A percentile compares a stretch with the other conserved stretches of the same genome.
Evolutionary conservation across 2,329 filamentous ascomycete genomes (phyloP).

Genomic region (Colletotrichum sp.): DNA sequence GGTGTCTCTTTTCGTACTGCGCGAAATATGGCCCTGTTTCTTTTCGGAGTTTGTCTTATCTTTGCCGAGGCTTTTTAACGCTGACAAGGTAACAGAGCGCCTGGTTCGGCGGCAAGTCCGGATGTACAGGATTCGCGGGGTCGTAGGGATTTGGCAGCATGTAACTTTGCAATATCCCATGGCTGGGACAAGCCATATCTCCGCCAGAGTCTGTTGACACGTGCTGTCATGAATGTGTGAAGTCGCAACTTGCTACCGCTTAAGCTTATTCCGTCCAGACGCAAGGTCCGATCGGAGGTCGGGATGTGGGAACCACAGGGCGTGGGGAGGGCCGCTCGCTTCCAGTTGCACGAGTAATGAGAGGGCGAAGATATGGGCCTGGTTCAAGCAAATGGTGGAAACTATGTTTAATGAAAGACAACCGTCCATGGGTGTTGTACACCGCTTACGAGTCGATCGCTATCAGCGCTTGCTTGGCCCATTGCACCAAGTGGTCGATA

Average conservation of each 20-base stretch:
- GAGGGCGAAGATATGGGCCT: neutral
- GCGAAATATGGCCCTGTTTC: neutral
- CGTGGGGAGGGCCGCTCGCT: neutral
- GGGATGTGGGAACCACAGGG: neutral
- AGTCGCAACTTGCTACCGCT: neutral
- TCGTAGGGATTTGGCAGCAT: neutral
- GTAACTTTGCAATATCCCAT: neutral
- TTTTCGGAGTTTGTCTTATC: neutral
- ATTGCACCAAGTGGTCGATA: neutral
- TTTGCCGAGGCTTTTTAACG: neutral
- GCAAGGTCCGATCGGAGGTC: constrained; percentile 18
- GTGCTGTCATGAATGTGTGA: neutral
- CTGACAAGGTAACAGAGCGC: neutral
- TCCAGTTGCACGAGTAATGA: constrained; percentile 13
- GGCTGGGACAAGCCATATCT: neutral
- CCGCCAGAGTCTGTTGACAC: neutral
- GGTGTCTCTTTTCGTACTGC: neutral
- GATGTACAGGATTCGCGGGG: constrained; percentile 2
- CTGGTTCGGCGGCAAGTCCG: constrained; percentile 14
- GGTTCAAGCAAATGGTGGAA: neutral
- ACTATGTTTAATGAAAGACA: neutral
- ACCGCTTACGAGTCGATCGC: constrained; percentile 15
- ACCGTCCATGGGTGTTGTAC: neutral
- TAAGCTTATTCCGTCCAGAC: constrained; percentile 13
- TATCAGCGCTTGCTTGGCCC: constrained; percentile 1